phyloP scores from a whole-genome alignment of 2,329 filamentous ascomycete genomes.

The Pseudocercospora ulei region DNA sequence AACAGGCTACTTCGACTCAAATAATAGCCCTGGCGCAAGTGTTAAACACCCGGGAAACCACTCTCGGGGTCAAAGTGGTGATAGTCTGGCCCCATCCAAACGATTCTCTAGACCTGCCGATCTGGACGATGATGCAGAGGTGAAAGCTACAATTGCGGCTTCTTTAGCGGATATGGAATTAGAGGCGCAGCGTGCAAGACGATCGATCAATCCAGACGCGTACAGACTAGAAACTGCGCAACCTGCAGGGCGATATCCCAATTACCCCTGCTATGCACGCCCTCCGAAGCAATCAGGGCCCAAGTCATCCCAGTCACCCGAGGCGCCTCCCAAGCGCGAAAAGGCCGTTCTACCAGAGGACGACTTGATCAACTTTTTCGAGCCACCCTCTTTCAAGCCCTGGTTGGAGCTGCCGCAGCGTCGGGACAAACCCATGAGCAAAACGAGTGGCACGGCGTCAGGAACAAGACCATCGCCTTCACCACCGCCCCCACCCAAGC shows the following conservation, averaged over 20 bases:
- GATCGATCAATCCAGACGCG: conserved; percentile 35
- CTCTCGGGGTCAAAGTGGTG: conserved; percentile 28
- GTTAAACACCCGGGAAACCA: conserved; percentile 28
- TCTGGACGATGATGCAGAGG: conserved; percentile 41
- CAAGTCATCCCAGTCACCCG: not conserved
- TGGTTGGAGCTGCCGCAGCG: conserved; percentile 19
- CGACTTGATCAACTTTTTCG: conserved; percentile 44
- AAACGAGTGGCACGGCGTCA: conserved; percentile 26
- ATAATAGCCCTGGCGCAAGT: conserved; percentile 35
- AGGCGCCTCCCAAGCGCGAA: not conserved
- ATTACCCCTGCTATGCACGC: not conserved
- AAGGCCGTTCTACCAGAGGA: conserved; percentile 27
- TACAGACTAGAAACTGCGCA: not conserved
- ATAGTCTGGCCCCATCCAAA: conserved; percentile 31
- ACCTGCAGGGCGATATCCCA: not conserved
- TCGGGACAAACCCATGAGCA: conserved; percentile 6
- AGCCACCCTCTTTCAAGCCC: conserved; percentile 30
- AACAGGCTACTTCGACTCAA: conserved; percentile 65
- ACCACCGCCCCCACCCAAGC: conserved; percentile 34
- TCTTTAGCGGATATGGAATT: conserved; percentile 41
- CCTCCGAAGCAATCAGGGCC: not conserved
- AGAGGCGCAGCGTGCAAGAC: conserved; percentile 32
- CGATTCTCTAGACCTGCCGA: conserved; percentile 30
- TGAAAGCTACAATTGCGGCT: conserved; percentile 42
- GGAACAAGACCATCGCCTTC: conserved; percentile 23